Base-by-base conservation (phyloP, 106 monocot species). In the Agapanthus africanus region DNA sequence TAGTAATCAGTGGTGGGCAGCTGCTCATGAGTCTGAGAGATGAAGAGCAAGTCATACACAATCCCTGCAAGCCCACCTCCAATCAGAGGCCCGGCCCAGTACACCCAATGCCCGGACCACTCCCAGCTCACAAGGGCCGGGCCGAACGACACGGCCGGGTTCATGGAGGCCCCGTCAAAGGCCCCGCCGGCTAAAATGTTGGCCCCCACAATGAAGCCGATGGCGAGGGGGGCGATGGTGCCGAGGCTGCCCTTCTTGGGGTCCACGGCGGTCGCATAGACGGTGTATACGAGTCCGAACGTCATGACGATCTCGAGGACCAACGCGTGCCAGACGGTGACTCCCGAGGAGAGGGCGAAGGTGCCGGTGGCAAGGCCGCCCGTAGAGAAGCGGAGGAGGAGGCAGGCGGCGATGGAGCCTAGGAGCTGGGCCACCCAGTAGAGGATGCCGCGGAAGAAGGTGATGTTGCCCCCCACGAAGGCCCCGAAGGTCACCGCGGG, bases 401-500 rank as follows among this genome's bases (percentile, higher is more conserved):
- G 75, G 79, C 79, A 83, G 40, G 83, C 83, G 1, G 30, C 71
- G 28, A 46, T 57, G 36, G 83, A 74, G 30, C 83, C 83, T 14
- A 76, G 72, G 7, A 83, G 75, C 68, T 83, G 83, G 18, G 83
- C 83, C 11, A 79, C 28, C 79, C 78, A 79, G 79, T 83, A 83
- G 6, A 79, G 72, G 44, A 83, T 40, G 2, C 75, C 78, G 4
- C 79, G 79, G 32, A 83, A 38, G 44, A 83, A 71, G n/a, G 75
- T 71, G 63, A 79, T 83, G 83, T 83, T 79, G 4, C 83, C 83
- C 34, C 83, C 83, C 23, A 83, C 10, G 72, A 83, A 83, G 15
- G 71, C 78, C 31, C 83, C 83, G 79, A 83, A 83, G 8, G 83
- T 83, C 25, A 83, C 83, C n/a, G 82, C 82, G 1, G 82, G 82